Evolutionary conservation across 2,329 filamentous ascomycete genomes (phyloP).

Genomic region (Drechmeria coniospora): DNA sequence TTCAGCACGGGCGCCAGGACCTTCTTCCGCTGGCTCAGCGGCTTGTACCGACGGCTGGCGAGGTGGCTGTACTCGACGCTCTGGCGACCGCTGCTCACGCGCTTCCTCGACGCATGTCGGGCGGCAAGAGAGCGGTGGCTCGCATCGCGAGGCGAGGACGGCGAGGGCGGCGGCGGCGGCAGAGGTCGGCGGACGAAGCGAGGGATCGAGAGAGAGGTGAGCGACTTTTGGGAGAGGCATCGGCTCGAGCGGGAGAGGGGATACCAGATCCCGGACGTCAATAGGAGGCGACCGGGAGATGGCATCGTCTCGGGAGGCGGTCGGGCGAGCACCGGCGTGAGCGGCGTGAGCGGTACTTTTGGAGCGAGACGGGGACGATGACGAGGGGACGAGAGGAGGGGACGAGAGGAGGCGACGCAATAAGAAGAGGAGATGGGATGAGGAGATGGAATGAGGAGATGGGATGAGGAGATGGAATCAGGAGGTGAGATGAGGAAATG

Average conservation of each 20-base stretch:
- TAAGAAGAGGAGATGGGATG: not conserved
- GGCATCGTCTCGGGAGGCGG: not conserved
- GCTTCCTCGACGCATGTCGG: constrained; percentile 1
- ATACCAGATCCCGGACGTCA: constrained; percentile 24
- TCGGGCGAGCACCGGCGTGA: constrained; percentile 1
- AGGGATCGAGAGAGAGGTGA: constrained; percentile 17
- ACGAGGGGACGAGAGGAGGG: no score
- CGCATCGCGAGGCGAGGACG: not conserved
- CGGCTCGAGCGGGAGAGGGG: constrained; percentile 22
- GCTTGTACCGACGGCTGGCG: constrained; percentile 3
- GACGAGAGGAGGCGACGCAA: not conserved
- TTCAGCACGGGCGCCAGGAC: constrained; percentile 33
- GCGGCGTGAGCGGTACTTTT: not conserved
- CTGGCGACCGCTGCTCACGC: constrained; percentile 9
- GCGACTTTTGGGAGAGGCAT: constrained; percentile 26
- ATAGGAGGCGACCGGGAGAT: constrained; percentile 10
- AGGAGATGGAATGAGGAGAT: not conserved
- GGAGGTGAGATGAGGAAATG: no score
- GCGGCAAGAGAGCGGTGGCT: constrained; percentile 3
- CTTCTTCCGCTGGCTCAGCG: constrained; percentile 12
- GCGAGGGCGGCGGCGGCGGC: not conserved
- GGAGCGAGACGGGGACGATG: no score
- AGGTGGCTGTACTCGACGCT: constrained; percentile 10
- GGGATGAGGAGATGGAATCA: not conserved
- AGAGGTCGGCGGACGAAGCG: constrained; percentile 5